Base-by-base conservation (phyloP, 2,329 filamentous ascomycete genomes). In the Fusarium buharicum region DNA sequence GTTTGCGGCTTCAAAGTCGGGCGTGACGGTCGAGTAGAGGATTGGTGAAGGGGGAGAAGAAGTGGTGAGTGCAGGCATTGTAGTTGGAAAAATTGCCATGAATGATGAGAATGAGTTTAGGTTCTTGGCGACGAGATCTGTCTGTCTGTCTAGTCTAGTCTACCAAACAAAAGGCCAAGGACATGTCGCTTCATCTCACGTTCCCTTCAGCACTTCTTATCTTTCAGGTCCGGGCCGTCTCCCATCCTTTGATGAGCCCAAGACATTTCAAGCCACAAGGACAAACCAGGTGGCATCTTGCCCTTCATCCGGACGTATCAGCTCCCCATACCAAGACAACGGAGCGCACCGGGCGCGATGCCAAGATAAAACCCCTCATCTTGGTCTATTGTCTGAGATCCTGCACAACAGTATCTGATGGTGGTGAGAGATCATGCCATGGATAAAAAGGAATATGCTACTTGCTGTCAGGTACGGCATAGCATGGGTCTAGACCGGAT, bases 1-100 rank as follows among this genome's bases (percentile, higher is more conserved):
- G 52, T 70, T 70, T 0, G 68, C 68, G 13, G 59, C 62, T 59
- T 70, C 68, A 34, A 70, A 54, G 4, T 70, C 62, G 7, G 55
- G 44, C 1, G 45, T 41, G 40, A 69, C 51, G 1, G 68, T 67
- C 0, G 57, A 22, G 4, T 49, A 34, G 38, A 62, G 17, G 1
- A 60, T 41, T 1, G 48, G 56, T 0, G 41, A 34, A 2, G 47
- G 36, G 1, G 40, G 22, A 2, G 18, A 11, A 17, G 44, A 38
- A 4, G 49, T 37, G 22, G 18, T 28, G 18, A 70, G 52, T 6
- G 58, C 22, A 53, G 52, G 54, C 51, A 60, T 64, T 5, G 47
- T 53, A 1, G 27, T 18, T 22, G 47, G 36, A 18, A 55, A 36
- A 10, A 14, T 20, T 2, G 13, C n/a, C 6, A 33, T 24, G 22